These are phyloP conservation scores for Candida ortonii DNA, from an alignment of 805 yeast species.

Conservation along the genomic window DNA sequence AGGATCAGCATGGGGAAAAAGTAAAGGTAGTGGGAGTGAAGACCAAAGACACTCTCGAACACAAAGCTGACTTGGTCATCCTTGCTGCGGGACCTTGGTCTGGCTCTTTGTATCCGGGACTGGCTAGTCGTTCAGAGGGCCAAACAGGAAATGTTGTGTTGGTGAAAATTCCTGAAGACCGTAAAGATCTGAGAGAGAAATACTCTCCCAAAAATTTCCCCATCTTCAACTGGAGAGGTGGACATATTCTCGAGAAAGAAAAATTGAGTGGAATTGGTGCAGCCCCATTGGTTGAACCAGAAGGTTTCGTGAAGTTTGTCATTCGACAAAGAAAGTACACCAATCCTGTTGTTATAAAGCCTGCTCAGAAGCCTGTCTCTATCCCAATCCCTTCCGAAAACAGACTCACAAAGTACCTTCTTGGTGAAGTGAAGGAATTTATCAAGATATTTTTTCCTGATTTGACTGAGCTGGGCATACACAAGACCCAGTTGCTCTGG, in stretches of 20 bases:
- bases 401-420: slow-evolving; percentile 18
- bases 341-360: slow-evolving; percentile 28
- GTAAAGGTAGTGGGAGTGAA: slow-evolving; percentile 26
- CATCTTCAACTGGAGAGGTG: slow-evolving; percentile 30
- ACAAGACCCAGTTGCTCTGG: slow-evolving; percentile 25
- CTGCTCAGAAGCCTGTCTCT: too few species aligned
- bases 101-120: slow-evolving; percentile 27
- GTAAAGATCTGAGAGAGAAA: slow-evolving; percentile 31
- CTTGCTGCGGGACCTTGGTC: slow-evolving; percentile 30
- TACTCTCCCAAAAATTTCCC: slow-evolving; percentile 33
- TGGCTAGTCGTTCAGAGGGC: slow-evolving; percentile 34
- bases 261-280: slow-evolving; percentile 29
- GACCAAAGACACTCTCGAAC: slow-evolving; percentile 24
- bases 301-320: slow-evolving; percentile 33
- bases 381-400: too few species aligned
- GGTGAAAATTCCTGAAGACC: slow-evolving; percentile 33
- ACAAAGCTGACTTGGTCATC: slow-evolving; percentile 22
- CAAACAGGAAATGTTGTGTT: slow-evolving; percentile 33
- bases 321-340: slow-evolving; percentile 33
- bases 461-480: slow-evolving; percentile 17
- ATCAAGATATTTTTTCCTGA: slow-evolving; percentile 24
- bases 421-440: slow-evolving; percentile 24
- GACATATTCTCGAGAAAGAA: slow-evolving; percentile 26
- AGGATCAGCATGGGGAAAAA: slow-evolving; percentile 6
- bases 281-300: slow-evolving; percentile 32